Base-by-base conservation (phyloP, 495 filamentous ascomycete genomes). In the Xylaria grammica region DNA sequence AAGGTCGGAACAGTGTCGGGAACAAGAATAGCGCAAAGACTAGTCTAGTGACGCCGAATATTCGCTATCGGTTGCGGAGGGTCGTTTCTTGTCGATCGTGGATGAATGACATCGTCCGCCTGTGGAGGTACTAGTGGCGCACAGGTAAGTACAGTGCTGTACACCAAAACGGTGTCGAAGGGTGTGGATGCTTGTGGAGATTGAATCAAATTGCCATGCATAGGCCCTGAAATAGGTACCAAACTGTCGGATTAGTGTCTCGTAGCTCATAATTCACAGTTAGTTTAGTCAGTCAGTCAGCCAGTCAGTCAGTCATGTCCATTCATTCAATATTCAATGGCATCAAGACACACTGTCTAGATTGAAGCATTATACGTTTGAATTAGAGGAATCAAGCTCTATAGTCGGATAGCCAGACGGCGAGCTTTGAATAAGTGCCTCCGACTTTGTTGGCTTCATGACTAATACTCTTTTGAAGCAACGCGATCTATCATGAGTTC, bases 381-480 rank as follows among this genome's bases (percentile, higher is more conserved):
- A 42, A 61, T 22, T 22, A 51, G 29, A 22, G 22, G 38, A 40
- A 20, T 44, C 58, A 61, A 61, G 40, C 58, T 61, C 58, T 61
- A 61, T 52, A 40, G 22, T 51, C 10, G 0, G 45, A 27, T 46
- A 13, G 29, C 6, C 9, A 38, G 45, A 17, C 6, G 22, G 42
- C 10, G 29, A 19, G n/a, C 56, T 38, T 34, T 48, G n/a, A 34
- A 49, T 9, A 3, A 32, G 11, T 36, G 19, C 29, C 20, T 34
- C 42, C 29, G 22, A 36, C 56, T 49, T 6, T 30, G 20, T 11
- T 42, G 30, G 36, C 9, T 10, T 24, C 32, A 20, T 9, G 22
- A 56, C 46, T 32, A 26, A 53, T 36, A 45, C 36, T 36, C 27
- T 27, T 45, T 22, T 24, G 48, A 26, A 36, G 48, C n/a, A 30